phyloP scores from a whole-genome alignment of 1,139 yeast genomes.

The Pneumocystis oryctolagi region DNA sequence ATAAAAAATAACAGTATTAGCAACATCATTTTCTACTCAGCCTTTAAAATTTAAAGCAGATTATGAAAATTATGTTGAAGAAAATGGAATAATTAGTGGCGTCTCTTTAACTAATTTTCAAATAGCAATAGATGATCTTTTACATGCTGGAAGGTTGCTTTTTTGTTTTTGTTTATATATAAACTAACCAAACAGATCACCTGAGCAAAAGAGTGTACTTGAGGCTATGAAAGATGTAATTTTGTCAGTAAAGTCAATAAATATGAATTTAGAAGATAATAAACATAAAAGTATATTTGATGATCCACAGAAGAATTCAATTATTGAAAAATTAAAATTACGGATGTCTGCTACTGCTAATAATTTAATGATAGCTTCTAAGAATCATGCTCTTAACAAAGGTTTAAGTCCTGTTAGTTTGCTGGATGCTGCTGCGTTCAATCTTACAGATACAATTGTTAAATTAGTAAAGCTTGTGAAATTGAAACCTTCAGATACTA shows the following conservation, averaged over 20 bases:
- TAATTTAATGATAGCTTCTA: constrained; percentile 61
- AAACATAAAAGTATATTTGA: constrained; percentile 17
- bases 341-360: constrained; percentile 49
- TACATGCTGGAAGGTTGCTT: constrained; percentile 20
- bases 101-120: constrained; percentile 21
- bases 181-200: neutral
- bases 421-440: constrained; percentile 65
- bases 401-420: constrained; percentile 55
- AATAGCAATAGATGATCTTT: constrained; percentile 23
- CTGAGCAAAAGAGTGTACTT: constrained; percentile 18
- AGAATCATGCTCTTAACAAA: constrained; percentile 56
- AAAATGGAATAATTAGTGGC: constrained; percentile 19
- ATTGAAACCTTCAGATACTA: constrained; percentile 20
- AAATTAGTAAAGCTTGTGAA: constrained; percentile 50
- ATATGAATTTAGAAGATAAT: constrained; percentile 28
- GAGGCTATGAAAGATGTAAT: constrained; percentile 25
- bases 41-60: neutral
- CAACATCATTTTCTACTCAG: neutral
- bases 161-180: neutral
- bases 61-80: constrained; percentile 11
- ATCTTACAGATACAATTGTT: constrained; percentile 56
- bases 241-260: constrained; percentile 25
- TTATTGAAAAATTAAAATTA: constrained; percentile 16
- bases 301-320: neutral
- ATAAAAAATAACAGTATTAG: neutral